Evolutionary conservation across 768 basidiomycete genomes (phyloP), one percentile per base, ranked within the genome.

Genomic region (Heimioporus sp.): DNA sequence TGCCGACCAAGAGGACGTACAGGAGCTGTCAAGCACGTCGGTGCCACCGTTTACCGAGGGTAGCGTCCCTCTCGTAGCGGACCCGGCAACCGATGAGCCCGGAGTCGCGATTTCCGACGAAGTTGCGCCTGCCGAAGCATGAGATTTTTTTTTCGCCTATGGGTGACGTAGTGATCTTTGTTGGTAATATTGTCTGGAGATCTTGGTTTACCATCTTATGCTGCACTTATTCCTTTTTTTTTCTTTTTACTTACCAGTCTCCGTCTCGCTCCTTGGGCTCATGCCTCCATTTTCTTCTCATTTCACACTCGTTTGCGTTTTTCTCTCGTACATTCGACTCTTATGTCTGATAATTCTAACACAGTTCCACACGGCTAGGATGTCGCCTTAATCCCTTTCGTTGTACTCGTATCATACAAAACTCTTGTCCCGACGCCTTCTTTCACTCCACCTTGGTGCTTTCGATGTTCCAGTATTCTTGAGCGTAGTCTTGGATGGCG

Each of bases 401-500:
- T 10, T 49, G 49, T 49, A 49, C 49, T 36, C 49, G 21, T 60
- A 60, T 56, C 55, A 54, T 55, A 48, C n/a, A n/a, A n/a, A n/a
- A 28, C n/a, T 10, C 21, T 31, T 37, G 31, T 52, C 17, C 28
- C 36, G 16, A 5, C 36, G 32, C 43, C 15, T n/a, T n/a, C n/a
- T 15, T n/a, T 31, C 54, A 71, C 37, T 68, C 53, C 40, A 73
- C 60, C 34, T 65, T 69, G 55, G 57, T 61, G 50, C 77, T 73
- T 61, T 90, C 87, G 37, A 89, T 75, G 65, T 87, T 90, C 87
- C 87, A 90, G 69, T 85, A 88, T 61, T 85, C 83, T 70, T 96
- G 92, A 2, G 92, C 93, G 61, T 96, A 96, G 66, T 93, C 89
- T 59, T 84, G 82, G 64, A 97, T 95, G 4, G 92, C 90, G 47